phyloP scores from a whole-genome alignment of 768 basidiomycete species.

The Tubosaeta brunneosetosa region DNA sequence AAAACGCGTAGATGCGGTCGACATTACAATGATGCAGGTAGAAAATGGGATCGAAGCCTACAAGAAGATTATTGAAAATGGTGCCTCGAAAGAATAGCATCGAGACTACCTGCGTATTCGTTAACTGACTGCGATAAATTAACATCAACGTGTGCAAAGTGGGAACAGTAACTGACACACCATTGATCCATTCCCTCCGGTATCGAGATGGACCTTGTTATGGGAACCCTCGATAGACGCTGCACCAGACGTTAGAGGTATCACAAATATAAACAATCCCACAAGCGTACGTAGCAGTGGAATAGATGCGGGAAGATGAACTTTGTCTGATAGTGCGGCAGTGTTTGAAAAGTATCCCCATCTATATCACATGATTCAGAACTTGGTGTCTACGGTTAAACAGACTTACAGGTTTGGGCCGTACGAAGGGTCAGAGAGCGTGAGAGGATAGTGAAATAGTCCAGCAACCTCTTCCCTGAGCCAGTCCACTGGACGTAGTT shows the following conservation, averaged over 20 bases:
- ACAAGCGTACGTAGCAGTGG: background rate
- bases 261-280: background rate
- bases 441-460: constrained; percentile 16
- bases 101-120: constrained; percentile 17
- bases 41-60: constrained; percentile 19
- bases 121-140: constrained; percentile 4
- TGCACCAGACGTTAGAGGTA: background rate
- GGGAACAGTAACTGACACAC: background rate
- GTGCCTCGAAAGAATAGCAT: background rate
- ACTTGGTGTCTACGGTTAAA: background rate
- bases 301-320: background rate
- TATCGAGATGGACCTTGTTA: constrained; percentile 16
- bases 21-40: constrained; percentile 17
- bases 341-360: background rate
- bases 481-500: constrained; percentile 6
- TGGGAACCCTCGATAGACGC: constrained; percentile 19
- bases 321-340: background rate
- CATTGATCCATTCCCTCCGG: constrained; percentile 16
- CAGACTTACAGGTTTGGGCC: constrained; percentile 16
- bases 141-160: background rate
- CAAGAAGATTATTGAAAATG: background rate
- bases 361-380: background rate
- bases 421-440: constrained; percentile 4
- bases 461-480: constrained; percentile 13
- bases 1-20: constrained; percentile 18